Percentiles rank a stretch among this genome's conserved stretches.
Conservation (phyloP, 83 land plant species). For the Diphasiastrum complanatum region DNA sequence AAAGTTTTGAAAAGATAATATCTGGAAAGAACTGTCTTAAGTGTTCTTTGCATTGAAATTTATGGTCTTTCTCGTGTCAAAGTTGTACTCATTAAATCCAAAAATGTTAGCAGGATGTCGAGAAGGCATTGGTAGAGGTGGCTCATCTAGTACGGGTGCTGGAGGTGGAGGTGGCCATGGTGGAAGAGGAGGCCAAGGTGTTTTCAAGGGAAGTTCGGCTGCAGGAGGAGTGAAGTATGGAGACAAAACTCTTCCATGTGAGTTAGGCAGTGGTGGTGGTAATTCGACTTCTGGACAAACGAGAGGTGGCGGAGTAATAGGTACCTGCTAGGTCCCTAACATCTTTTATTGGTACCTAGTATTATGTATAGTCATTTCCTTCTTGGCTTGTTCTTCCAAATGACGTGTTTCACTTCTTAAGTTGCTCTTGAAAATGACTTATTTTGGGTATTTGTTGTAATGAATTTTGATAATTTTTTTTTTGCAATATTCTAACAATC, state of each 20-base stretch:
- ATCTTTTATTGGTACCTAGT: too few relatives aligned
- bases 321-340: too few relatives aligned
- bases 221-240: slow-evolving; percentile 77
- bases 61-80: not conserved
- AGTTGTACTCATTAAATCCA: not conserved
- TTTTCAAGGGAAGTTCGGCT: slow-evolving; percentile 39
- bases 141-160: slow-evolving; percentile 38
- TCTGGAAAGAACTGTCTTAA: too few relatives aligned
- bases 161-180: slow-evolving; percentile 95
- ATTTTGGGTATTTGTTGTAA: too few relatives aligned
- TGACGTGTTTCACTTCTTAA: too few relatives aligned
- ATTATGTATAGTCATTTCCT: too few relatives aligned
- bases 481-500: too few relatives aligned
- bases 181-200: slow-evolving; percentile 79
- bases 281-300: slow-evolving; percentile 46
- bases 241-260: slow-evolving; percentile 68
- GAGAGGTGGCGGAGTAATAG: slow-evolving; percentile 87
- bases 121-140: slow-evolving; percentile 78
- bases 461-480: too few relatives aligned
- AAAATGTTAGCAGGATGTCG: slow-evolving; percentile 61
- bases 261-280: slow-evolving; percentile 96
- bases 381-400: too few relatives aligned
- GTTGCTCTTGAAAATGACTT: too few relatives aligned
- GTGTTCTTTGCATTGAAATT: too few relatives aligned
- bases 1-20: too few relatives aligned